phyloP scores from a whole-genome alignment of 176 grass and related monocot species.

The Zea luxurians region DNA sequence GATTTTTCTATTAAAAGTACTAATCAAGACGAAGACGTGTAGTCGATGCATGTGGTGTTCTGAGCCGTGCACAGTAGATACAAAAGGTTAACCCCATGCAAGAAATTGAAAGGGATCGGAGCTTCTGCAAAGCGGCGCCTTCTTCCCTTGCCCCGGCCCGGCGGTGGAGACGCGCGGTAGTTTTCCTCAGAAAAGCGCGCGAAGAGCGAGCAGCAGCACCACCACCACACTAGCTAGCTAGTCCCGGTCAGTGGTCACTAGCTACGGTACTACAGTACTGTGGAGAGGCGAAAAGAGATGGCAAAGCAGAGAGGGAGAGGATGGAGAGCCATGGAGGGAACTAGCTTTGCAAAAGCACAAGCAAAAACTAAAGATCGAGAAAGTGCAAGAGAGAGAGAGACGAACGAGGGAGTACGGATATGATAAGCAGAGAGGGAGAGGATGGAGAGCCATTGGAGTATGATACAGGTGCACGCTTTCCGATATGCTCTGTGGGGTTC shows the following conservation, averaged over 20 bases:
- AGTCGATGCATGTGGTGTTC: conserved; percentile 6
- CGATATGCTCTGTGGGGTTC: conserved; percentile 30
- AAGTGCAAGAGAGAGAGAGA: not conserved
- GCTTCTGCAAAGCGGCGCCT: conserved; percentile 39
- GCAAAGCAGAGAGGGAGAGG: not conserved
- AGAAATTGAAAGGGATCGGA: conserved; percentile 20
- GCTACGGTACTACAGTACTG: not conserved
- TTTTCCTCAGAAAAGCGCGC: conserved; percentile 10
- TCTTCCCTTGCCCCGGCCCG: not conserved
- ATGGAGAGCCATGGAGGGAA: too few relatives aligned
- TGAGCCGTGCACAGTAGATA: conserved; percentile 1
- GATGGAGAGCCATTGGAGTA: too few relatives aligned
- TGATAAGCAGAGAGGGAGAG: not conserved
- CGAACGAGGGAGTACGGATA: too few relatives aligned
- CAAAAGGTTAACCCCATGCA: conserved; percentile 25
- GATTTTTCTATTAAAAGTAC: not conserved
- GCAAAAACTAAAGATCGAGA: conserved; percentile 27
- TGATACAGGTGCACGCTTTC: conserved; percentile 50
- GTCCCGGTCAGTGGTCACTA: not conserved
- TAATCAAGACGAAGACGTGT: too few relatives aligned
- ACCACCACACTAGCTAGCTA: not conserved
- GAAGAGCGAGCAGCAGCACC: conserved; percentile 3
- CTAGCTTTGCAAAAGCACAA: conserved; percentile 24
- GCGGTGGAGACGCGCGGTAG: not conserved
- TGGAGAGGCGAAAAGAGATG: too few relatives aligned